Base-by-base conservation (phyloP, 192 early-diverging fungal species). In the Chytriomyces sp. region DNA sequence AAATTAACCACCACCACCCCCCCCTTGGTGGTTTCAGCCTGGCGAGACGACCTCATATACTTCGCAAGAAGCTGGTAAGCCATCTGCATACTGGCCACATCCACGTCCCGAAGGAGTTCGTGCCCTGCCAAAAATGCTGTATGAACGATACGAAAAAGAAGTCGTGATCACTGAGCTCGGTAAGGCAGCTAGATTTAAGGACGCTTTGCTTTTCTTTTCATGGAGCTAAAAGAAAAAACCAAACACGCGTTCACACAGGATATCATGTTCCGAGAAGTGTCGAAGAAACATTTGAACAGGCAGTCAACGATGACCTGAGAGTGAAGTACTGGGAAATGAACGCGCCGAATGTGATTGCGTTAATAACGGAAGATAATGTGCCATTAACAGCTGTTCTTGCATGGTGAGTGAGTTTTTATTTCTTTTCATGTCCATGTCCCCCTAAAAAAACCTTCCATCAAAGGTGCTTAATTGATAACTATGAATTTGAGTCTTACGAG, bases 401-500 rank as follows among this genome's bases (percentile, higher is more conserved):
- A 9, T 81, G 80, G 80, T 65, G 43, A 35, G 35, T 1, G 35
- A 3, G 35, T 35, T 35, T 35, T 35, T 35, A 3, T 35, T 35
- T 35, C 28, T 1, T 35, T 4, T 4, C 35, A n/a, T n/a, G n/a
- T n/a, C 35, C 35, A 35, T 35, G 35, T 35, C 35, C 35, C 35
- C 35, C 0, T 2, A 35, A 35, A 2, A 35, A 35, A 35, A 35
- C 0, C 35, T 4, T 2, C 35, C 35, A 35, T 35, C 4, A 2
- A 35, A 35, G 35, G 35, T 35, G 35, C 26, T 64, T 81, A 45
- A 20, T 81, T 11, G 80, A 81, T 59, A 81, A 81, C 66, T 81
- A 78, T 46, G 80, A 81, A 46, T 81, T 66, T 46, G 43, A 66
- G n/a, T 77, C 79, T n/a, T 80, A 80, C 57, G 74, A 63, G 16